Percentiles rank a stretch among this genome's conserved stretches.
These are phyloP conservation scores for Asterochloris sp. DNA, from an alignment of 139 green algal genomes.

Conservation along the genomic window DNA sequence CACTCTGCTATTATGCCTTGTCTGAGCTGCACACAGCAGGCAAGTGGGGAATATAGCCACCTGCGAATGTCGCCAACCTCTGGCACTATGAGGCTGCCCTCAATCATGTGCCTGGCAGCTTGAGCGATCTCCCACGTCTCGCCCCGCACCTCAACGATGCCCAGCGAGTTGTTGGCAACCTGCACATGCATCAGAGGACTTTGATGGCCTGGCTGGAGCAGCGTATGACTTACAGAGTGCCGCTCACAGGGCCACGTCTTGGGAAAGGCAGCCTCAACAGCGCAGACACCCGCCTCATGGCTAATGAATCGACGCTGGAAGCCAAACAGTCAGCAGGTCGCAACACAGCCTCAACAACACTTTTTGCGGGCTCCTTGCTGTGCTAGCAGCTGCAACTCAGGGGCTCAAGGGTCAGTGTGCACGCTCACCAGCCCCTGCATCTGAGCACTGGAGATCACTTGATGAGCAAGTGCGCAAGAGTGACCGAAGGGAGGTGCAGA, in stretches of 20 bases:
- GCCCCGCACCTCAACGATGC: background rate
- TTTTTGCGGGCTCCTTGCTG: no score
- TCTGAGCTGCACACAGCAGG: no score
- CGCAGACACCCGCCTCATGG: background rate
- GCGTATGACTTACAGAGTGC: background rate
- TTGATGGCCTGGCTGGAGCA: background rate
- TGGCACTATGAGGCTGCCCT: constrained; percentile 1
- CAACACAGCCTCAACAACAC: no score
- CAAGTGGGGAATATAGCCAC: background rate
- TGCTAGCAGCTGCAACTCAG: no score
- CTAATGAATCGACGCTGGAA: no score
- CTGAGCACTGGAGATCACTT: no score
- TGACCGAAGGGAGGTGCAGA: no score
- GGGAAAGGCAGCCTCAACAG: background rate
- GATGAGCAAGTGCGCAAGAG: no score
- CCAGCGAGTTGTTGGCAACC: background rate
- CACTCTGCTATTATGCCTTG: no score
- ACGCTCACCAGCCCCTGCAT: no score
- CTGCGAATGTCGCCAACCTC: constrained; percentile 1
- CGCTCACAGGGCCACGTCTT: background rate
- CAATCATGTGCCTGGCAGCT: background rate
- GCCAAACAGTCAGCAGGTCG: no score
- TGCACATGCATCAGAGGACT: background rate
- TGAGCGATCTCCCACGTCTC: background rate
- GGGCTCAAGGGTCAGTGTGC: no score